Evolutionary conservation across 78 protist genomes (phyloP).

Genomic region (Chrysochromulina tobinii): DNA sequence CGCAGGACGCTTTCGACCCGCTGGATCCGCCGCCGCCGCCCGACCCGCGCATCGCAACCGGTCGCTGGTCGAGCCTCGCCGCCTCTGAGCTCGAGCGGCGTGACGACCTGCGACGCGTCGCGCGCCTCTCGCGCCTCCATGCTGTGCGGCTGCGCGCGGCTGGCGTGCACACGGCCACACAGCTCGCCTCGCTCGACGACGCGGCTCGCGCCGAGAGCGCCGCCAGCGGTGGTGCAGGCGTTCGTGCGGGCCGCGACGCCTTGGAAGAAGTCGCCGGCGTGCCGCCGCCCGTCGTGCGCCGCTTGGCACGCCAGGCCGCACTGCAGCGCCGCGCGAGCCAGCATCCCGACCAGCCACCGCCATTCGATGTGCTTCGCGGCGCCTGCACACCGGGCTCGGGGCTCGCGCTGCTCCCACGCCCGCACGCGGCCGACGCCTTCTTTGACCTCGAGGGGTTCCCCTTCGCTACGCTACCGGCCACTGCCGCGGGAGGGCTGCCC

Average conservation of each 20-base stretch:
- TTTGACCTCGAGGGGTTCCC: constrained; percentile 3
- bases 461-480: no score
- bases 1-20: not conserved
- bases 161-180: not conserved
- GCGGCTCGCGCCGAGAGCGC: no score
- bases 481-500: not conserved
- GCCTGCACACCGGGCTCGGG: not conserved
- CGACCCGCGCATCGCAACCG: not conserved
- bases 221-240: no score
- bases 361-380: not conserved
- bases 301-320: not conserved
- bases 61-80: not conserved
- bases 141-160: not conserved
- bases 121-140: not conserved
- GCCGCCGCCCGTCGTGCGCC: not conserved
- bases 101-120: not conserved
- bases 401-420: not conserved
- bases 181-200: not conserved
- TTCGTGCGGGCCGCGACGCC: no score
- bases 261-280: not conserved
- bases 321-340: not conserved
- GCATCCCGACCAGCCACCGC: not conserved
- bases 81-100: not conserved
- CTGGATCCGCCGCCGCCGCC: not conserved
- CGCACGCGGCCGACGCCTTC: not conserved